Conservation (phyloP, 306 rosid species). For the Leucaena leucocephala region DNA sequence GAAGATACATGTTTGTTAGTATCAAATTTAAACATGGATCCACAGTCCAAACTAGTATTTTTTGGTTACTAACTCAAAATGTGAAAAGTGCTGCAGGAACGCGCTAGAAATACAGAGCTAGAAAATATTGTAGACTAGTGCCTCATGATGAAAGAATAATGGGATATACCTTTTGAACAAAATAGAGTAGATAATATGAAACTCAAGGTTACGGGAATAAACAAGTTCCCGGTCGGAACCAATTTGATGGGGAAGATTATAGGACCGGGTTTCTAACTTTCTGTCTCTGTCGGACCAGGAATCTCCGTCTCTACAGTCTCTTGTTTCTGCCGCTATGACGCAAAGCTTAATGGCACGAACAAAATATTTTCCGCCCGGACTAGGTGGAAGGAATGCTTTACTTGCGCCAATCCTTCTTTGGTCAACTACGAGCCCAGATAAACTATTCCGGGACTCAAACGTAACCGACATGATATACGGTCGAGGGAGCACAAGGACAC, state of each 20-base stretch:
- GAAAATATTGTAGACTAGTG: neutral
- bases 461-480: neutral
- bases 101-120: neutral
- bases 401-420: neutral
- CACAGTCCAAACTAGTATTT: no score
- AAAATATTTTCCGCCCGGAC: neutral
- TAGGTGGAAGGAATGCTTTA: neutral
- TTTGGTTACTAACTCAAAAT: neutral
- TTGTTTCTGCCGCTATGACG: neutral
- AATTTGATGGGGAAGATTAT: neutral
- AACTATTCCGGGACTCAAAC: neutral
- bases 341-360: neutral
- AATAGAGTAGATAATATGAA: neutral
- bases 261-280: constrained; percentile 11
- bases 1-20: neutral
- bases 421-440: neutral
- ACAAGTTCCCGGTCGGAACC: constrained; percentile 27
- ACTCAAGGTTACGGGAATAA: constrained; percentile 18
- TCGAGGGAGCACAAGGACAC: neutral
- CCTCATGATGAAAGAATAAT: neutral
- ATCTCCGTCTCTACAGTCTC: neutral
- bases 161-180: neutral
- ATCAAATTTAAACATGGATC: constrained; percentile 7
- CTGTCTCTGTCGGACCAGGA: neutral
- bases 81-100: neutral